phyloP scores from a whole-genome alignment of 257 asterid species.

The Sherardia arvensis region DNA sequence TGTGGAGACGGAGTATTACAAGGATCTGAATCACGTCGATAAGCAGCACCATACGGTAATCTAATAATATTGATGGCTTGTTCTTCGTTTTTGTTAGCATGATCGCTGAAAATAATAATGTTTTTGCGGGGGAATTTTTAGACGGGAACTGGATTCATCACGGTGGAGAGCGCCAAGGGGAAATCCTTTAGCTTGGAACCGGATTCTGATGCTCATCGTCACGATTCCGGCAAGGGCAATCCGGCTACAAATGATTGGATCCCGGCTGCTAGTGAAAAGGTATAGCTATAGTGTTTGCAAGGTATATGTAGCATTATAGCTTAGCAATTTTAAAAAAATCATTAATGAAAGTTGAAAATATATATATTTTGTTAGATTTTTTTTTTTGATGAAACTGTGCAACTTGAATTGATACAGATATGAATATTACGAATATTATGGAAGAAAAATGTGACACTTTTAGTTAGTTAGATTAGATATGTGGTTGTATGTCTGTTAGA shows the following conservation, averaged over 20 bases:
- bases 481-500: no score
- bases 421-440: no score
- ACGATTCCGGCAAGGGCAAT: constrained; percentile 58
- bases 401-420: no score
- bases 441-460: no score
- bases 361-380: no score
- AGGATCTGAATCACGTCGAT: constrained; percentile 61
- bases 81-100: neutral
- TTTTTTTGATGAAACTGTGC: no score
- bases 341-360: no score
- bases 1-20: constrained; percentile 77
- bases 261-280: constrained; percentile 45
- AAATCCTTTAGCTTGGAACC: constrained; percentile 34
- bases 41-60: constrained; percentile 88
- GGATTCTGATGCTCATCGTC: constrained; percentile 40
- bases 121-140: constrained; percentile 6
- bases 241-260: constrained; percentile 99
- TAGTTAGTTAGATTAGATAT: no score
- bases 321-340: no score
- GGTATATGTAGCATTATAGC: no score
- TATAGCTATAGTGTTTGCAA: neutral
- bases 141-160: constrained; percentile 95
- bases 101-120: no score
- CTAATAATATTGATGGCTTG: neutral
- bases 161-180: constrained; percentile 30